phyloP scores from a whole-genome alignment of 1,284 basidiomycete species.

The Ceratobasidium sp. region DNA sequence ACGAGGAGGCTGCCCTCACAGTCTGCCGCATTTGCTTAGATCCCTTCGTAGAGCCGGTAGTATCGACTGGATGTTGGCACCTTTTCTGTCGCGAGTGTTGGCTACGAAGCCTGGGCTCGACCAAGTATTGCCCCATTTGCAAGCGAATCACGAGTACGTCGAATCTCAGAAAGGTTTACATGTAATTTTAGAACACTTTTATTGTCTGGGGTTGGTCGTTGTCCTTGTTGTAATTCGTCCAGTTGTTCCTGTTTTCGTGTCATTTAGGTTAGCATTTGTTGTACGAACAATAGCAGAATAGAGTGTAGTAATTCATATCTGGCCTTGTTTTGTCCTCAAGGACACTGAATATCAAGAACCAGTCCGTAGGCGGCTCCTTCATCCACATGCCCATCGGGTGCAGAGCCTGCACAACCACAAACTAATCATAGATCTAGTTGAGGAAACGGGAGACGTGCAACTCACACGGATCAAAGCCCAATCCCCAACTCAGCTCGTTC shows the following conservation, averaged over 20 bases:
- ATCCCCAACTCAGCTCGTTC: background rate
- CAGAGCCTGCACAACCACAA: constrained; percentile 34
- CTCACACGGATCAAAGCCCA: constrained; percentile 47
- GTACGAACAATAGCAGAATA: background rate
- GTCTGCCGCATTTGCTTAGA: constrained; percentile 79
- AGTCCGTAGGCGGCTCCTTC: constrained; percentile 52
- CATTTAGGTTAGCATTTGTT: constrained; percentile 13
- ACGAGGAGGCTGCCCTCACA: constrained; percentile 46
- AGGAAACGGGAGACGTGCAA: constrained; percentile 29
- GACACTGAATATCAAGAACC: constrained; percentile 33
- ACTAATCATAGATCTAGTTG: constrained; percentile 16
- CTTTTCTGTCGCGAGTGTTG: constrained; percentile 80
- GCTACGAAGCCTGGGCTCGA: constrained; percentile 78
- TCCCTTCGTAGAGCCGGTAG: constrained; percentile 73
- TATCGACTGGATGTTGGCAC: constrained; percentile 85
- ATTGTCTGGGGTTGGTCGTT: background rate
- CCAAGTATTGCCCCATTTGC: constrained; percentile 81
- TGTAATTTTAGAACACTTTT: constrained; percentile 47
- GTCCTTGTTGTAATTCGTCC: background rate
- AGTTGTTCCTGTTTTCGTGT: constrained; percentile 9
- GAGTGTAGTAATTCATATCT: constrained; percentile 46
- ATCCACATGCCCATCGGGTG: constrained; percentile 65
- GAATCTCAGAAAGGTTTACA: constrained; percentile 72
- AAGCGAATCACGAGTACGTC: constrained; percentile 76
- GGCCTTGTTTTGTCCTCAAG: constrained; percentile 45